Evolutionary conservation across 106 monocot species (phyloP).

Genomic region (Dioscorea dumetorum): DNA sequence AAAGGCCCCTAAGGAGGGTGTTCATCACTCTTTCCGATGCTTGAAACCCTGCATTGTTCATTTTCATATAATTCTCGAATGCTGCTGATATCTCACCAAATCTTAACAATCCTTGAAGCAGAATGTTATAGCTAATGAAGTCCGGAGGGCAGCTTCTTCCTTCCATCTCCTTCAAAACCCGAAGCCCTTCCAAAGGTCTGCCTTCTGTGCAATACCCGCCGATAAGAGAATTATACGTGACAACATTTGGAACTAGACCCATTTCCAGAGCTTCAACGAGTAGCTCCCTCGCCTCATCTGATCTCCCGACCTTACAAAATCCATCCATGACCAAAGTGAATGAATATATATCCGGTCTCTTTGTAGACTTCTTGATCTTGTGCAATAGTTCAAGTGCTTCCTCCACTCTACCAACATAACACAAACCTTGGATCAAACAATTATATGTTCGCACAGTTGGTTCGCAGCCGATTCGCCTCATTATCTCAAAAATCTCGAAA

Average conservation of each 20-base stretch:
- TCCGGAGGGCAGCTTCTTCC: constrained; percentile 33
- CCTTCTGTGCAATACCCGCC: constrained; percentile 85
- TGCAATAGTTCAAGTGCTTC: constrained; percentile 55
- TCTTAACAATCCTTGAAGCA: constrained; percentile 60
- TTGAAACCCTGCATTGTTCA: constrained; percentile 40
- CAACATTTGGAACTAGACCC: constrained; percentile 51
- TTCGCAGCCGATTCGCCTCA: constrained; percentile 45
- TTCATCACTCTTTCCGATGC: constrained; percentile 44
- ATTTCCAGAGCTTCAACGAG: constrained; percentile 43
- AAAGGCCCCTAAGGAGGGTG: constrained; percentile 66
- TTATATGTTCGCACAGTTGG: constrained; percentile 71
- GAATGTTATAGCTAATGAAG: constrained; percentile 44
- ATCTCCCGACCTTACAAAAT: constrained; percentile 72
- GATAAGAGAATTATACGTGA: constrained; percentile 72
- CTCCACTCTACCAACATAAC: constrained; percentile 85
- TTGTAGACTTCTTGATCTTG: constrained; percentile 51
- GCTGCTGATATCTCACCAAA: constrained; percentile 38
- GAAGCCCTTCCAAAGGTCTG: constrained; percentile 47
- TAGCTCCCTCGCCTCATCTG: constrained; percentile 64
- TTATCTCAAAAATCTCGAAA: constrained; percentile 57
- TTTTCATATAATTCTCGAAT: constrained; percentile 45
- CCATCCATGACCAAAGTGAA: constrained; percentile 81
- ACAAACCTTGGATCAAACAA: constrained; percentile 68
- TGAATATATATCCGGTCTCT: constrained; percentile 63
- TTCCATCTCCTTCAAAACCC: constrained; percentile 51